Evolutionary conservation across 345 rosid genomes (phyloP).

Genomic region (Aurinia saxatilis): DNA sequence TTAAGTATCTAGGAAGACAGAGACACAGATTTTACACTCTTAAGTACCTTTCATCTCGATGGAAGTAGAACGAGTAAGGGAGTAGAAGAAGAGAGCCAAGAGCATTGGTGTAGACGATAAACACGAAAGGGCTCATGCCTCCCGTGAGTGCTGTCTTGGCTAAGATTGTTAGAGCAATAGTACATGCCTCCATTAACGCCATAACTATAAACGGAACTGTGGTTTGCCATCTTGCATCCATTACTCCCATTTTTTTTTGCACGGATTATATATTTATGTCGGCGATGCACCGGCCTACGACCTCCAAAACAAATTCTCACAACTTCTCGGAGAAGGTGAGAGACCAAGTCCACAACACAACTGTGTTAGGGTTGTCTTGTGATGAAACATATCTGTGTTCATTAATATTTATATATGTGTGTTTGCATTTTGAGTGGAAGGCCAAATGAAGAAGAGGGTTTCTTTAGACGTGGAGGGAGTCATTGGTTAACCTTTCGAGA

Average conservation of each 20-base stretch:
- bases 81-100: slow-evolving; percentile 51
- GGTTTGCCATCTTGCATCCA: slow-evolving; percentile 28
- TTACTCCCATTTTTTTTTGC: neutral
- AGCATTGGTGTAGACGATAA: slow-evolving; percentile 59
- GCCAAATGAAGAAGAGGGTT: slow-evolving; percentile 18
- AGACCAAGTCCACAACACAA: slow-evolving; percentile 27
- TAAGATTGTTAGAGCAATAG: slow-evolving; percentile 62
- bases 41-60: slow-evolving; percentile 44
- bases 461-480: slow-evolving; percentile 22
- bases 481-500: slow-evolving; percentile 24
- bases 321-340: neutral
- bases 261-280: neutral
- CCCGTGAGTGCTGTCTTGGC: slow-evolving; percentile 50
- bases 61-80: slow-evolving; percentile 57
- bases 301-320: no score
- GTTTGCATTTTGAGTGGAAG: slow-evolving; percentile 11
- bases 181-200: slow-evolving; percentile 63
- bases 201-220: slow-evolving; percentile 41
- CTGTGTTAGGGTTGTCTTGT: slow-evolving; percentile 21
- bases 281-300: no score
- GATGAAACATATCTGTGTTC: neutral
- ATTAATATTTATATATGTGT: neutral
- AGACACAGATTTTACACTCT: neutral
- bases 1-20: neutral
- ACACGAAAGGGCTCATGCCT: slow-evolving; percentile 78